A percentile compares a stretch with the other conserved stretches of the same genome.
These are phyloP conservation scores for Dittrichia graveolens DNA, from an alignment of 129 eudicot species.

Conservation along the genomic window DNA sequence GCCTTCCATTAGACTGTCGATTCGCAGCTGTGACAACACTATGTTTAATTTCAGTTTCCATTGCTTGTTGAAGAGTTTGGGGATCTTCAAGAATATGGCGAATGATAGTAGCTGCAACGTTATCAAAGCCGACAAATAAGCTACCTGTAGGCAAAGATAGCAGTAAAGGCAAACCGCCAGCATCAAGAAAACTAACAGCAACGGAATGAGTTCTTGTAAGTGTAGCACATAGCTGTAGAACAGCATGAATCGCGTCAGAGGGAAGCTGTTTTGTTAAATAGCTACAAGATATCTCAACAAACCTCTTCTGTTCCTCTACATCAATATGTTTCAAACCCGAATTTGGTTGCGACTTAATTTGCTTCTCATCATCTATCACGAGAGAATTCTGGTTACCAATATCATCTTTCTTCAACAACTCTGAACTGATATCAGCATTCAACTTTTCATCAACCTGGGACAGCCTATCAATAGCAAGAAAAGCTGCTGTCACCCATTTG, in stretches of 20 bases:
- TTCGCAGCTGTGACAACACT: slow-evolving; percentile 65
- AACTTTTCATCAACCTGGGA: slow-evolving; percentile 77
- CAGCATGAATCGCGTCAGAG: slow-evolving; percentile 90
- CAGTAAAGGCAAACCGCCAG: slow-evolving; percentile 78
- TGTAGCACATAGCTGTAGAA: slow-evolving; percentile 80
- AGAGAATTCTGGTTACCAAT: slow-evolving; percentile 50
- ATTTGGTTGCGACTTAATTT: slow-evolving; percentile 40
- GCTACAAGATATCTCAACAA: slow-evolving; percentile 76
- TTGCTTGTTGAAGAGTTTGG: slow-evolving; percentile 96
- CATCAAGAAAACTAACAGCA: slow-evolving; percentile 80
- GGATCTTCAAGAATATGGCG: slow-evolving; percentile 98
- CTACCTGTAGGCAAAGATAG: slow-evolving; percentile 88
- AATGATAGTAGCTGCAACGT: slow-evolving; percentile 76
- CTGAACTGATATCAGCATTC: slow-evolving; percentile 58
- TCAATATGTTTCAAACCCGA: slow-evolving; percentile 53
- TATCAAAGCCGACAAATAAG: slow-evolving; percentile 91
- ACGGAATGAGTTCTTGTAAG: slow-evolving; percentile 84
- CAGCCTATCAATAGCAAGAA: slow-evolving; percentile 84
- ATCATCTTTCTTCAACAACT: slow-evolving; percentile 65
- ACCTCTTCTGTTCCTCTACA: slow-evolving; percentile 71
- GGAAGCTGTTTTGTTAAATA: slow-evolving; percentile 73
- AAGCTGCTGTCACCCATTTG: slow-evolving; percentile 93
- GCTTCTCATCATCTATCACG: slow-evolving; percentile 72
- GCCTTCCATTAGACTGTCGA: slow-evolving; percentile 88
- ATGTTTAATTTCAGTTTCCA: slow-evolving; percentile 93